These are phyloP conservation scores for Chamaecyparis obtusa DNA, from an alignment of 75 land plant species.

Conservation along the genomic window DNA sequence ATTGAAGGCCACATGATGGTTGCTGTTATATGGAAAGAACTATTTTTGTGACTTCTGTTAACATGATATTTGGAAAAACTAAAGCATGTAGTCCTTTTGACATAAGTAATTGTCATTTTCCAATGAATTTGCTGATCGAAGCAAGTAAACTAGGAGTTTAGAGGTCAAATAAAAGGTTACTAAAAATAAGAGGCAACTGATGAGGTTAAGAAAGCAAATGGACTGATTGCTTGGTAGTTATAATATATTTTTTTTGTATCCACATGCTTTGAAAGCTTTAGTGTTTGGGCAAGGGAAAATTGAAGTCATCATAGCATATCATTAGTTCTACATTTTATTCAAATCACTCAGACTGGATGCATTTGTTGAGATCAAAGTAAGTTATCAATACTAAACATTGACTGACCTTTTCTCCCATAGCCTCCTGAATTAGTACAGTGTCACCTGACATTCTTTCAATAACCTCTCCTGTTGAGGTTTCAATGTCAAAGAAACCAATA, in stretches of 20 bases:
- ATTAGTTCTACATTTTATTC: neutral
- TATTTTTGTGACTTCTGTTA: neutral
- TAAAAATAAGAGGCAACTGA: neutral
- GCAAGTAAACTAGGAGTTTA: neutral
- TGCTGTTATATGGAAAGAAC: neutral
- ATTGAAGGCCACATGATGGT: neutral
- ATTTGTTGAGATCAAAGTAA: neutral
- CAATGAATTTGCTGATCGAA: neutral
- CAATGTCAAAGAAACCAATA: conserved; percentile 75
- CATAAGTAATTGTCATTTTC: neutral
- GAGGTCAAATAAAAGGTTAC: neutral
- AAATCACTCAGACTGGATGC: neutral
- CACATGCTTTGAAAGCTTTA: neutral
- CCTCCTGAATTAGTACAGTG: conserved; percentile 87
- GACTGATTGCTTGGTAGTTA: neutral
- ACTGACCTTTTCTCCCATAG: conserved; percentile 91
- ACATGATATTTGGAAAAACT: neutral
- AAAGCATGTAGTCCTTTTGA: neutral
- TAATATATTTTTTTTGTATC: too few species aligned
- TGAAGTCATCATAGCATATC: neutral
- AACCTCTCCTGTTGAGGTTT: conserved; percentile 87
- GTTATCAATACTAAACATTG: neutral
- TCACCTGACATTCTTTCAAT: conserved; percentile 91
- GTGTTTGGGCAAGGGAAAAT: neutral
- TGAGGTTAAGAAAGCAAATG: neutral